Percentiles rank a stretch among this genome's conserved stretches.
Evolutionary conservation across 2,329 filamentous ascomycete species (phyloP).

Genomic region (Arthrinium puccinioides): DNA sequence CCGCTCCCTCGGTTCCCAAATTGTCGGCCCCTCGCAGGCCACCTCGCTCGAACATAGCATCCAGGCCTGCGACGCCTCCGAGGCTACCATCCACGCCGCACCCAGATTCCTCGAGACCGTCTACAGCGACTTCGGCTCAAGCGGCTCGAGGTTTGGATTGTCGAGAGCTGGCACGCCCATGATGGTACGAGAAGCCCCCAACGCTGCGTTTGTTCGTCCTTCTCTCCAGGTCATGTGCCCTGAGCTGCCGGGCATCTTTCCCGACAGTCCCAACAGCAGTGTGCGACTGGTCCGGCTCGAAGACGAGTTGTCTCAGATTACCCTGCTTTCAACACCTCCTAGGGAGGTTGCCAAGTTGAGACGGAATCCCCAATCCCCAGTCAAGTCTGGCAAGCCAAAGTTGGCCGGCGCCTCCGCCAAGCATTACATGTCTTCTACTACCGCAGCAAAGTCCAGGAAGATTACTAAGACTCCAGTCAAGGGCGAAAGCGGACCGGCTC

Average conservation of each 20-base stretch:
- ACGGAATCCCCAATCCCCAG: slow-evolving; percentile 8
- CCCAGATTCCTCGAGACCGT: slow-evolving; percentile 71
- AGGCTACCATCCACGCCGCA: slow-evolving; percentile 70
- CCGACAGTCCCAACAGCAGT: slow-evolving; percentile 31
- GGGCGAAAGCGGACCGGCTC: slow-evolving; percentile 44
- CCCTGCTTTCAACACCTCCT: slow-evolving; percentile 18
- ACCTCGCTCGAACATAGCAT: slow-evolving; percentile 66
- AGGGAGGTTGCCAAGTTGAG: slow-evolving; percentile 9
- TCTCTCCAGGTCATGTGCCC: slow-evolving; percentile 21
- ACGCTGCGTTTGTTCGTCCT: slow-evolving; percentile 35
- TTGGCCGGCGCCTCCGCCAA: slow-evolving; percentile 20
- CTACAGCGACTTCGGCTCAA: slow-evolving; percentile 61
- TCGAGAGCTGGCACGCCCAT: slow-evolving; percentile 65
- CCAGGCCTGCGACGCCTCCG: slow-evolving; percentile 69
- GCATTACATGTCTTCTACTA: slow-evolving; percentile 37
- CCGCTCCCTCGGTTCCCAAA: slow-evolving; percentile 65
- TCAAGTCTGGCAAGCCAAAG: slow-evolving; percentile 19
- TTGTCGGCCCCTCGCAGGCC: slow-evolving; percentile 54
- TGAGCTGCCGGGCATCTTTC: slow-evolving; percentile 14
- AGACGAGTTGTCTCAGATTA: slow-evolving; percentile 18
- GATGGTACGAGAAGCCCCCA: slow-evolving; percentile 46
- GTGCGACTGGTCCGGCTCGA: slow-evolving; percentile 33
- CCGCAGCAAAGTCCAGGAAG: slow-evolving; percentile 37
- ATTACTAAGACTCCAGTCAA: slow-evolving; percentile 39
- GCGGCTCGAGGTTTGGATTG: slow-evolving; percentile 47